A percentile compares a stretch with the other conserved stretches of the same genome.
Conservation (phyloP, 257 asterid genomes). For the Cruciata laevipes region DNA sequence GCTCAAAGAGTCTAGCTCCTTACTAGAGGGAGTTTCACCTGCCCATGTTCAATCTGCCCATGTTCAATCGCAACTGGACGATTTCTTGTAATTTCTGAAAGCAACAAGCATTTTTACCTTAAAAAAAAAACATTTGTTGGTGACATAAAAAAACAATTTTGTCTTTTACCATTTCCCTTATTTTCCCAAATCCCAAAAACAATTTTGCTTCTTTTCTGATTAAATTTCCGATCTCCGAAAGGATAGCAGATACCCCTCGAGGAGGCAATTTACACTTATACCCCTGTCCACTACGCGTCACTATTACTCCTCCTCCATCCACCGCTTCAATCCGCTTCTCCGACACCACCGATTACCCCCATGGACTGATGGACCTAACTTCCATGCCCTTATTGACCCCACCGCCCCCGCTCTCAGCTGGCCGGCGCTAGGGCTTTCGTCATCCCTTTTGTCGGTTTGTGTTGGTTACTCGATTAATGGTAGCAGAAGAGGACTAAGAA, state of each 20-base stretch:
- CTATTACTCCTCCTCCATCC: conserved; percentile 10
- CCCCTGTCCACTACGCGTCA: conserved; percentile 9
- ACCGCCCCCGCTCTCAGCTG: conserved; percentile 13
- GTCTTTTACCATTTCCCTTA: too few relatives aligned
- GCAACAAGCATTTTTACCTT: too few relatives aligned
- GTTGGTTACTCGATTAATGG: not conserved
- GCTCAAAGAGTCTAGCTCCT: too few relatives aligned
- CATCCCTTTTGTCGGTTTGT: not conserved
- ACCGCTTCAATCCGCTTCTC: conserved; percentile 19
- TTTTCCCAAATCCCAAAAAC: too few relatives aligned
- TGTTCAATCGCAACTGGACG: too few relatives aligned
- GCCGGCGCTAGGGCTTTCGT: conserved; percentile 13
- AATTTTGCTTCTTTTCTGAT: too few relatives aligned
- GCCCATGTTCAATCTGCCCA: too few relatives aligned
- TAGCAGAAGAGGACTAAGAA: not conserved
- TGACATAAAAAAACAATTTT: too few relatives aligned
- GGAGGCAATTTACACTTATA: not conserved
- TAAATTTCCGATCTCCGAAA: not conserved
- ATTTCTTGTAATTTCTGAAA: too few relatives aligned
- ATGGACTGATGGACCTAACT: conserved; percentile 19
- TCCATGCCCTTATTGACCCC: conserved; percentile 5
- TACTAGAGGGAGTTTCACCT: too few relatives aligned
- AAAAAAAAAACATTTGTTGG: too few relatives aligned
- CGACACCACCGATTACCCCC: not conserved
- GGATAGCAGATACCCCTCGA: not conserved